These are phyloP conservation scores for Sarocladiaceae sp. DNA, from an alignment of 2,329 filamentous ascomycete species.

Conservation along the genomic window DNA sequence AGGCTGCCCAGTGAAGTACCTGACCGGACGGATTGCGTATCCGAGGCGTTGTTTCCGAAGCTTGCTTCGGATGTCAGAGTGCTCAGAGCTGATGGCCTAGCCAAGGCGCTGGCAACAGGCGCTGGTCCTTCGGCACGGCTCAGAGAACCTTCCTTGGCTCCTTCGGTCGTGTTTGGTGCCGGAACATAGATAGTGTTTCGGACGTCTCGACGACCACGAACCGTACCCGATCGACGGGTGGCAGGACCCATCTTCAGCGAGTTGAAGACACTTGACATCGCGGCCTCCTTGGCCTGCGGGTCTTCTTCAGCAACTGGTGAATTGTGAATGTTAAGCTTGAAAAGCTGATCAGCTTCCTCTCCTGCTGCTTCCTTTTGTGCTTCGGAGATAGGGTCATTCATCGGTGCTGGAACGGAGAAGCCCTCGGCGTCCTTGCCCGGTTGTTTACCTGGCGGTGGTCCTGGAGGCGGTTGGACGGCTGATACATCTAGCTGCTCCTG, in stretches of 20 bases:
- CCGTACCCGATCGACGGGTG: constrained; percentile 66
- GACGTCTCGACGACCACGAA: constrained; percentile 85
- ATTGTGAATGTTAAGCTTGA: constrained; percentile 77
- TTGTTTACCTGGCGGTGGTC: constrained; percentile 41
- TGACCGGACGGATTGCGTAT: constrained; percentile 89
- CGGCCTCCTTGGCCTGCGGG: constrained; percentile 67
- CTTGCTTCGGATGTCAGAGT: constrained; percentile 60
- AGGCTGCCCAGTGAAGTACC: constrained; percentile 72
- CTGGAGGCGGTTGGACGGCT: constrained; percentile 47
- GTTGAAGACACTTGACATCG: constrained; percentile 70
- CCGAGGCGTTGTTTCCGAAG: constrained; percentile 55
- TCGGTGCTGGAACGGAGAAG: constrained; percentile 65
- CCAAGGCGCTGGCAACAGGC: not conserved
- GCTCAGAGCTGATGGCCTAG: constrained; percentile 43
- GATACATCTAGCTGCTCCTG: constrained; percentile 28
- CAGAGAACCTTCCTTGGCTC: constrained; percentile 20
- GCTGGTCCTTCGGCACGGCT: not conserved
- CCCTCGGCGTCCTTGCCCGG: constrained; percentile 68
- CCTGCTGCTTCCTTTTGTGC: constrained; percentile 61
- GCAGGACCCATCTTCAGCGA: constrained; percentile 65
- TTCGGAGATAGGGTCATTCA: constrained; percentile 64
- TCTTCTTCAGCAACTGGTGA: constrained; percentile 76
- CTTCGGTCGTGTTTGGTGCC: constrained; percentile 29
- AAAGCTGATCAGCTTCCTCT: constrained; percentile 61
- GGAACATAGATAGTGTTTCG: constrained; percentile 86